Evolutionary conservation across 768 basidiomycete genomes (phyloP).

Genomic region (Mycena filopes): DNA sequence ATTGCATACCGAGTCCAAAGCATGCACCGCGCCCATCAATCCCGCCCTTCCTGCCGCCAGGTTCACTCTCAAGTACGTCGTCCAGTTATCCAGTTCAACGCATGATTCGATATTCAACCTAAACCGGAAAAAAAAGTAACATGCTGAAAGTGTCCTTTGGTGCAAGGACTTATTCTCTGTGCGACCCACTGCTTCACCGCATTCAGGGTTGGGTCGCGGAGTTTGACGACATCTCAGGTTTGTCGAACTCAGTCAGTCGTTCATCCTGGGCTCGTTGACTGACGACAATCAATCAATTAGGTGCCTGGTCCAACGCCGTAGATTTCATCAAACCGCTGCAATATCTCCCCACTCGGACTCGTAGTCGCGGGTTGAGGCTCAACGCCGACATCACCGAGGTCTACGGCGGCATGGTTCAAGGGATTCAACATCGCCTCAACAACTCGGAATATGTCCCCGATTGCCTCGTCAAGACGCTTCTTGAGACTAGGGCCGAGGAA

Average conservation of each 20-base stretch:
- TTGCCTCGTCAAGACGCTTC: too few species aligned
- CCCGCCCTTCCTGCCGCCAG: slow-evolving; percentile 36
- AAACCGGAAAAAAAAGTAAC: slow-evolving; percentile 25
- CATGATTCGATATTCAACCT: background rate
- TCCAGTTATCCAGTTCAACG: too few species aligned
- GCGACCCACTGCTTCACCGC: slow-evolving; percentile 36
- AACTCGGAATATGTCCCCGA: too few species aligned
- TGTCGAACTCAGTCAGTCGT: background rate
- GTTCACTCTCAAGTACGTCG: slow-evolving; percentile 36
- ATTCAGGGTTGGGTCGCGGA: slow-evolving; percentile 38
- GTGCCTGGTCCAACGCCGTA: slow-evolving; percentile 36
- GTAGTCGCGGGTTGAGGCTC: too few species aligned
- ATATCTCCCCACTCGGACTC: slow-evolving; percentile 37
- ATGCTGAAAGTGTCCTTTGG: slow-evolving; percentile 42
- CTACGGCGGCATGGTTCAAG: too few species aligned
- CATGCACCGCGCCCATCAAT: slow-evolving; percentile 34
- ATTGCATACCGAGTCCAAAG: slow-evolving; percentile 24
- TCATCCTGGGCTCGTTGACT: background rate
- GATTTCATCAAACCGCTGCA: slow-evolving; percentile 39
- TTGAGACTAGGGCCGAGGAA: slow-evolving; percentile 39
- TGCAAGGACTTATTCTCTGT: slow-evolving; percentile 30
- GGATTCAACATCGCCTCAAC: too few species aligned
- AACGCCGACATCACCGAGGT: too few species aligned
- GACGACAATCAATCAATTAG: slow-evolving; percentile 21
- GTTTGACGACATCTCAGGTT: slow-evolving; percentile 40